Conservation (phyloP, 108 stramenopile genomes). For the Chaetoceros muelleri region DNA sequence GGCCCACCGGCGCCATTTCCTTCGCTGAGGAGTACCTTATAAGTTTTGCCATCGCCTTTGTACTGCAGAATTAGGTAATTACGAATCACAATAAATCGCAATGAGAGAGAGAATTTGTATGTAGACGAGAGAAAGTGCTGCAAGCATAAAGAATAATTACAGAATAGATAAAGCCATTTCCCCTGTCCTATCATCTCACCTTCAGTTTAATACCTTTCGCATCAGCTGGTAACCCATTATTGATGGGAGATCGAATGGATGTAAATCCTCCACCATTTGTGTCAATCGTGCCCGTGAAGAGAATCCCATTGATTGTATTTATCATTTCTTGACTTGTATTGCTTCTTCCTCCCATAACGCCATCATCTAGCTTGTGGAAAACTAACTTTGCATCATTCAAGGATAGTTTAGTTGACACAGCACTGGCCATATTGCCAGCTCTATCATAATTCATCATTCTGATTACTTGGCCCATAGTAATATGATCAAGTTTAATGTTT, state of each 20-base stretch:
- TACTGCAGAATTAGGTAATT: too few relatives aligned
- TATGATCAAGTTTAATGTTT: too few relatives aligned
- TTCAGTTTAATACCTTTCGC: slow-evolving; percentile 21
- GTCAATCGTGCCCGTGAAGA: slow-evolving; percentile 61
- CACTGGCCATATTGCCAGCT: slow-evolving; percentile 35
- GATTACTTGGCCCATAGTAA: slow-evolving; percentile 41
- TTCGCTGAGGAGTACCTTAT: slow-evolving; percentile 51
- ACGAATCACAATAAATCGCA: too few relatives aligned
- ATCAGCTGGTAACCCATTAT: slow-evolving; percentile 10
- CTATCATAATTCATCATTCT: slow-evolving; percentile 45
- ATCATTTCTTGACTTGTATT: slow-evolving; percentile 21
- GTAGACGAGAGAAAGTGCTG: too few relatives aligned
- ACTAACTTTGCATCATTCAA: slow-evolving; percentile 20
- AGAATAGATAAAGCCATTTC: too few relatives aligned
- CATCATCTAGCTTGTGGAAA: slow-evolving; percentile 63
- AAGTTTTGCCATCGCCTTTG: slow-evolving; percentile 62
- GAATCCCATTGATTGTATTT: slow-evolving; percentile 4
- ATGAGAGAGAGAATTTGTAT: too few relatives aligned
- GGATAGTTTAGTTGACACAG: slow-evolving; percentile 28
- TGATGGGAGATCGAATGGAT: slow-evolving; percentile 41
- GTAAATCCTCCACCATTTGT: slow-evolving; percentile 61
- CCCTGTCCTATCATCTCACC: too few relatives aligned
- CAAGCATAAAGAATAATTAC: too few relatives aligned
- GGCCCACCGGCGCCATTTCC: slow-evolving; percentile 40
- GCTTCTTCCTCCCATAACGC: slow-evolving; percentile 67